These are phyloP conservation scores for Coleophoma eucalyptorum DNA, from an alignment of 2,329 filamentous ascomycete genomes.

Conservation along the genomic window DNA sequence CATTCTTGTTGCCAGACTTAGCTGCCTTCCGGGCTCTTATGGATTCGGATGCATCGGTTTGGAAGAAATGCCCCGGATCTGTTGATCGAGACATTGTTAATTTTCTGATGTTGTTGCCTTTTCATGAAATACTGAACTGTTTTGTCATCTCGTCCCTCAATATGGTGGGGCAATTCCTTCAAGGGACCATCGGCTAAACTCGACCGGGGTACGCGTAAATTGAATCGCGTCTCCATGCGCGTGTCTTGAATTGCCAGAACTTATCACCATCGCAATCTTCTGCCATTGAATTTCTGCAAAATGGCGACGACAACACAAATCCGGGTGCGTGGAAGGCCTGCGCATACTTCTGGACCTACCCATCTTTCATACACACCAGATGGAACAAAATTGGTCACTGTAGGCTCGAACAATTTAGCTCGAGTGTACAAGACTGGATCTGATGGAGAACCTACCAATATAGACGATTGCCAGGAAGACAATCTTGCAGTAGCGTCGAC, in stretches of 20 bases:
- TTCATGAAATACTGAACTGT: no score
- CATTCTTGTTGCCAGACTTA: conserved; percentile 73
- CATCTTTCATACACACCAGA: conserved; percentile 87
- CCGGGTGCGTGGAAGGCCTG: conserved; percentile 61
- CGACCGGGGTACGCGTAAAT: background rate
- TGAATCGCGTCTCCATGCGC: conserved; percentile 15
- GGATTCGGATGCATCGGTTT: conserved; percentile 58
- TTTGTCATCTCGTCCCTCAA: background rate
- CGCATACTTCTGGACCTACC: conserved; percentile 81
- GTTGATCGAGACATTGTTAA: conserved; percentile 60
- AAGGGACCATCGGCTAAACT: background rate
- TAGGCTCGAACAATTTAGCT: conserved; percentile 89
- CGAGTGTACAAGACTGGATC: conserved; percentile 89
- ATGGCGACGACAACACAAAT: conserved; percentile 29
- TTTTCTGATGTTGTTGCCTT: background rate
- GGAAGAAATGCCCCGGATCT: conserved; percentile 82
- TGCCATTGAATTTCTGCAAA: conserved; percentile 7
- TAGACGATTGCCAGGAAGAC: conserved; percentile 86
- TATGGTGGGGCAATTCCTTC: background rate
- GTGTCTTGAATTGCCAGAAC: background rate
- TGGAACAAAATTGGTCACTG: conserved; percentile 82
- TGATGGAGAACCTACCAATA: conserved; percentile 86
- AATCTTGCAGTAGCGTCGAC: conserved; percentile 76
- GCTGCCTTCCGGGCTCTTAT: conserved; percentile 57
- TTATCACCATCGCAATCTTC: background rate